These are phyloP conservation scores for Candida taoyuanica DNA, from an alignment of 805 yeast genomes.

Conservation along the genomic window DNA sequence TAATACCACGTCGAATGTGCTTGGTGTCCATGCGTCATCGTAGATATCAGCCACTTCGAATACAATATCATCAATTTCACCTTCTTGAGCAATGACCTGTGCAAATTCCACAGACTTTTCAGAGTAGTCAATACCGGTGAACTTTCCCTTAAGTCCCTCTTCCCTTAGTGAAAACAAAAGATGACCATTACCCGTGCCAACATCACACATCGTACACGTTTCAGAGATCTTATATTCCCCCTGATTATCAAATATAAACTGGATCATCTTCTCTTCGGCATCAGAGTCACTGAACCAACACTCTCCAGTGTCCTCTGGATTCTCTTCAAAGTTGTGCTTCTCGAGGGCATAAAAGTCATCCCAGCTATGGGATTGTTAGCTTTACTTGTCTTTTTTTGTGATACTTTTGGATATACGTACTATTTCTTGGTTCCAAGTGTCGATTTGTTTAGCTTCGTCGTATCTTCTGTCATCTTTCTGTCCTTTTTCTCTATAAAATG, in stretches of 20 bases:
- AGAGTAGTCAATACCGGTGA: constrained; percentile 85
- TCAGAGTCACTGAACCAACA: constrained; percentile 96
- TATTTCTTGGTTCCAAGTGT: constrained; percentile 83
- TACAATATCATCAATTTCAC: constrained; percentile 33
- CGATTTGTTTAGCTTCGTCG: constrained; percentile 59
- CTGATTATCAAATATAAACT: constrained; percentile 54
- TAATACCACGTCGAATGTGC: constrained; percentile 63
- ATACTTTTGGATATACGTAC: constrained; percentile 27
- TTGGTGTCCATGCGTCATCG: constrained; percentile 32
- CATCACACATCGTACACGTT: constrained; percentile 52
- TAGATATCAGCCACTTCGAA: constrained; percentile 74
- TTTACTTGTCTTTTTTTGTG: neutral
- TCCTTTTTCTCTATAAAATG: too few species aligned
- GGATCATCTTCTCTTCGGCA: constrained; percentile 83
- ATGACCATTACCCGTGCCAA: constrained; percentile 98
- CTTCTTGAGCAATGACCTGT: constrained; percentile 43
- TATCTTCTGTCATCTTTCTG: constrained; percentile 33
- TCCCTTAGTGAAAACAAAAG: constrained; percentile 64
- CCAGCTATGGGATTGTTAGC: constrained; percentile 49
- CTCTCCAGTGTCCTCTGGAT: constrained; percentile 87
- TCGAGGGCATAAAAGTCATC: constrained; percentile 79
- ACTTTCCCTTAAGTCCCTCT: constrained; percentile 54
- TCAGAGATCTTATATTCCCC: constrained; percentile 31
- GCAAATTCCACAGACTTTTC: constrained; percentile 78
- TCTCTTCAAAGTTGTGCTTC: constrained; percentile 60